Conservation (phyloP, 495 filamentous ascomycete genomes). For the Penicillium pancosmium region DNA sequence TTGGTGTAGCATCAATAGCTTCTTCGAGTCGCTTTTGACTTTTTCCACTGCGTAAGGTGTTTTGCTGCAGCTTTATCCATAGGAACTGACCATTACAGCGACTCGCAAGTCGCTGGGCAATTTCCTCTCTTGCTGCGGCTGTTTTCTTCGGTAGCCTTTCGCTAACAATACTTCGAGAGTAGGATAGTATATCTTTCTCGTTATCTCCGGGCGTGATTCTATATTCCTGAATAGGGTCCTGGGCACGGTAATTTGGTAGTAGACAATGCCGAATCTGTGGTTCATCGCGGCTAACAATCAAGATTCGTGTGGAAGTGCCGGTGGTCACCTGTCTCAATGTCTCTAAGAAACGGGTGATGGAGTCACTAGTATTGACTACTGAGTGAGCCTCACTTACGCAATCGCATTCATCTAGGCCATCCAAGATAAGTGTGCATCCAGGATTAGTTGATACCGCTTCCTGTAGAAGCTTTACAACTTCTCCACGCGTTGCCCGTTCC, state of each 20-base stretch:
- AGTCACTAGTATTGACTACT: background rate
- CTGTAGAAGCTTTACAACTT: background rate
- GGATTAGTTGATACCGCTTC: background rate
- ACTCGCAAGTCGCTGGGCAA: background rate
- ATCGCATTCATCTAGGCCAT: constrained; percentile 12
- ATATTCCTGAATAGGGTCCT: too few relatives aligned
- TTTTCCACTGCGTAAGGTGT: background rate
- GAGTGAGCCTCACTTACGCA: background rate
- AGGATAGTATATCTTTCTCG: background rate
- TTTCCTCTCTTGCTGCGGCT: background rate
- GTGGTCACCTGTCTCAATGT: background rate
- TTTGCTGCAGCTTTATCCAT: constrained; percentile 7
- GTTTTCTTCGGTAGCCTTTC: constrained; percentile 1
- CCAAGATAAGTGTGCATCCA: constrained; percentile 8
- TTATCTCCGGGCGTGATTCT: too few relatives aligned
- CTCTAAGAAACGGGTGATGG: background rate
- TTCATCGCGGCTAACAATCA: constrained; percentile 12
- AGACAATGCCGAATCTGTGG: constrained; percentile 2
- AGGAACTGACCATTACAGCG: constrained; percentile 12
- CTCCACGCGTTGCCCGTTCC: background rate
- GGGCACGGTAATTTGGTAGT: too few relatives aligned
- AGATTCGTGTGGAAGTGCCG: constrained; percentile 2
- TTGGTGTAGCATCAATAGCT: background rate
- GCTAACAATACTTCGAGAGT: constrained; percentile 6
- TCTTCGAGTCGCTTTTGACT: constrained; percentile 7